These are phyloP conservation scores for Eimeria sp. DNA, from an alignment of 169 alveolate species.

Conservation along the genomic window DNA sequence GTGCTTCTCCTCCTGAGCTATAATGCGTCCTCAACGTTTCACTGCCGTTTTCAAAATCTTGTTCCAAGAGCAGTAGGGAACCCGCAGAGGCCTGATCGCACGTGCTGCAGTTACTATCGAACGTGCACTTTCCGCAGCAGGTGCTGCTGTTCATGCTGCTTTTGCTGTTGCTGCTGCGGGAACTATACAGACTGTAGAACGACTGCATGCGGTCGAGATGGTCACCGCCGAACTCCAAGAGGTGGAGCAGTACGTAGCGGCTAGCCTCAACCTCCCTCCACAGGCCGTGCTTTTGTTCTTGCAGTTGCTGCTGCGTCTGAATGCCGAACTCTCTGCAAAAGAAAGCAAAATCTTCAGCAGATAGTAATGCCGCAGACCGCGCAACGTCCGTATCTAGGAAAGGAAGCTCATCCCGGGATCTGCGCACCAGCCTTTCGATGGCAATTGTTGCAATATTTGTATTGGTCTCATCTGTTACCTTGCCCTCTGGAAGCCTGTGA, in stretches of 20 bases:
- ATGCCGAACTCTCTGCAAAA: slow-evolving; percentile 80
- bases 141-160: slow-evolving; percentile 1
- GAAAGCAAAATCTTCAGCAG: slow-evolving; percentile 81
- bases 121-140: background rate
- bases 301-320: slow-evolving; percentile 3
- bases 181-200: slow-evolving; percentile 13
- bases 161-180: background rate
- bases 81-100: slow-evolving; percentile 52
- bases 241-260: slow-evolving; percentile 81
- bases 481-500: background rate
- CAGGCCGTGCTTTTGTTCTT: background rate
- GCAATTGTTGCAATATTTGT: slow-evolving; percentile 13
- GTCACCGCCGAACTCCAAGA: slow-evolving; percentile 83
- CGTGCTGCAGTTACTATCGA: slow-evolving; percentile 32
- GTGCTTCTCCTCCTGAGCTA: background rate
- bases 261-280: slow-evolving; percentile 16
- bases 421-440: background rate
- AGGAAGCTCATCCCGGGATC: slow-evolving; percentile 82
- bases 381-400: slow-evolving; percentile 84
- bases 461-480: background rate
- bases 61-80: slow-evolving; percentile 33
- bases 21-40: background rate
- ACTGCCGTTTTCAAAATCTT: background rate
- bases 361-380: slow-evolving; percentile 52
- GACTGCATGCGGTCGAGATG: slow-evolving; percentile 79